These are phyloP conservation scores for Aspergillus luchuensis DNA, from an alignment of 2,329 filamentous ascomycete genomes.

Conservation along the genomic window DNA sequence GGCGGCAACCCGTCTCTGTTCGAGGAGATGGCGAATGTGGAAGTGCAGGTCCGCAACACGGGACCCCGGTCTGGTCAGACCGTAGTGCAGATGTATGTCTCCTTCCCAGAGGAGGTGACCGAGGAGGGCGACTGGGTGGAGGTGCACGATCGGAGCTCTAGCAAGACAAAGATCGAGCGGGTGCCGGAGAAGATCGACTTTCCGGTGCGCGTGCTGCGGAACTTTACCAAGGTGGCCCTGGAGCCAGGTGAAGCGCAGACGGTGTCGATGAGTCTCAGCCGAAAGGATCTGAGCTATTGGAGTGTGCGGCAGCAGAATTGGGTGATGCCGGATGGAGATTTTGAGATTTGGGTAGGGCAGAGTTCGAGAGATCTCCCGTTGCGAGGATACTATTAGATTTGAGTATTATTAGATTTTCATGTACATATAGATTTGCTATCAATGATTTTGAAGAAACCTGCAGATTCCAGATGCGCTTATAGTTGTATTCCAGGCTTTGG, in stretches of 20 bases:
- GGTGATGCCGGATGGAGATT: constrained; percentile 56
- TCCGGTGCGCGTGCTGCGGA: constrained; percentile 63
- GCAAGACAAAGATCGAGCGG: constrained; percentile 17
- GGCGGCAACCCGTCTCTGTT: constrained; percentile 52
- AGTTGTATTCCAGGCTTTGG: no score
- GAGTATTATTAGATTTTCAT: background rate
- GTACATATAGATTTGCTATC: background rate
- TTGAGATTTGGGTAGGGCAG: constrained; percentile 39
- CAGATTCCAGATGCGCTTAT: no score
- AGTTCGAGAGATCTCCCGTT: constrained; percentile 40
- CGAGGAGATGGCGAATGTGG: constrained; percentile 51
- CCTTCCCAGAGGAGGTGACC: constrained; percentile 54
- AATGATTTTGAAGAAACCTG: background rate
- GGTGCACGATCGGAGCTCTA: constrained; percentile 10
- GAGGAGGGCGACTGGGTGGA: constrained; percentile 25
- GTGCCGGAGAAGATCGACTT: constrained; percentile 59
- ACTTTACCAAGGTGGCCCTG: constrained; percentile 70
- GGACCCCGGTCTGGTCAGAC: constrained; percentile 52
- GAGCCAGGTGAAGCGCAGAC: constrained; percentile 55
- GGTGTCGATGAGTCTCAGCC: constrained; percentile 62
- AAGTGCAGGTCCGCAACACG: constrained; percentile 52
- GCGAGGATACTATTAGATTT: constrained; percentile 17
- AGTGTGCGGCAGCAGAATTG: constrained; percentile 69
- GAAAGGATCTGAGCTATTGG: constrained; percentile 75
- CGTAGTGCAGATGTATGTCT: constrained; percentile 66